A percentile compares a stretch with the other conserved stretches of the same genome.
These are phyloP conservation scores for Xeromyces bisporus DNA, from an alignment of 495 filamentous ascomycete species.

Conservation along the genomic window DNA sequence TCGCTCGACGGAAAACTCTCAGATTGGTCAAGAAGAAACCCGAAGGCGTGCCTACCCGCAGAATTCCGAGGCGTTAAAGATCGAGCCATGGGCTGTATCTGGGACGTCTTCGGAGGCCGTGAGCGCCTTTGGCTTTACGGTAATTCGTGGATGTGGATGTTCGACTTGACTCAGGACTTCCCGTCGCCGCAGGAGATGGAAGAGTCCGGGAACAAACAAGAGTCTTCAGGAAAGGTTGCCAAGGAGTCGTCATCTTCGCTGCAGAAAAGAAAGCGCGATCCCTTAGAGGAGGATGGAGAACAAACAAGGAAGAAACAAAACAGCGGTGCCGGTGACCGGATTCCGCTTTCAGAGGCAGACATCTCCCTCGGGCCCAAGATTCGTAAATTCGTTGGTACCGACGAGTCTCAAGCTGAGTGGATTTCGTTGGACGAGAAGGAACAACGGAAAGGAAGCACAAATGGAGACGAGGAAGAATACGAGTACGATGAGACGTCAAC, in stretches of 20 bases:
- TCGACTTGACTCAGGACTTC: slow-evolving; percentile 64
- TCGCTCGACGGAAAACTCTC: slow-evolving; percentile 55
- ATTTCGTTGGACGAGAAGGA: slow-evolving; percentile 31
- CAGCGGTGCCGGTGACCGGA: slow-evolving; percentile 43
- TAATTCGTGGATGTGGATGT: slow-evolving; percentile 76
- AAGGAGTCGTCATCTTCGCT: slow-evolving; percentile 14
- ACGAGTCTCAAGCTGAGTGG: slow-evolving; percentile 25
- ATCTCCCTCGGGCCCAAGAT: slow-evolving; percentile 44
- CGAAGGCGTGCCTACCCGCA: slow-evolving; percentile 51
- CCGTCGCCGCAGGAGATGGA: slow-evolving; percentile 19
- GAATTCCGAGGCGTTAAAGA: slow-evolving; percentile 56
- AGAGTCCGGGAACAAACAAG: slow-evolving; percentile 8
- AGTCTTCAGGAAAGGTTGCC: slow-evolving; percentile 8
- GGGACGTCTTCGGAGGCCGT: slow-evolving; percentile 45
- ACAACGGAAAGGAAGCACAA: slow-evolving; percentile 29
- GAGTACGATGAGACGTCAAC: slow-evolving; percentile 9
- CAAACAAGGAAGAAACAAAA: slow-evolving; percentile 21
- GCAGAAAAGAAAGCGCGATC: slow-evolving; percentile 31
- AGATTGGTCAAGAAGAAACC: slow-evolving; percentile 75
- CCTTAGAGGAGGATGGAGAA: slow-evolving; percentile 15
- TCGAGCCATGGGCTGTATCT: slow-evolving; percentile 65
- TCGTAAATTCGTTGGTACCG: slow-evolving; percentile 25
- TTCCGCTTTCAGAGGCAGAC: slow-evolving; percentile 38
- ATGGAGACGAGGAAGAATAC: slow-evolving; percentile 19
- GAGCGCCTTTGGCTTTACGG: slow-evolving; percentile 78